These are phyloP conservation scores for Kwoniella europaea DNA, from an alignment of 768 basidiomycete genomes.

Conservation along the genomic window DNA sequence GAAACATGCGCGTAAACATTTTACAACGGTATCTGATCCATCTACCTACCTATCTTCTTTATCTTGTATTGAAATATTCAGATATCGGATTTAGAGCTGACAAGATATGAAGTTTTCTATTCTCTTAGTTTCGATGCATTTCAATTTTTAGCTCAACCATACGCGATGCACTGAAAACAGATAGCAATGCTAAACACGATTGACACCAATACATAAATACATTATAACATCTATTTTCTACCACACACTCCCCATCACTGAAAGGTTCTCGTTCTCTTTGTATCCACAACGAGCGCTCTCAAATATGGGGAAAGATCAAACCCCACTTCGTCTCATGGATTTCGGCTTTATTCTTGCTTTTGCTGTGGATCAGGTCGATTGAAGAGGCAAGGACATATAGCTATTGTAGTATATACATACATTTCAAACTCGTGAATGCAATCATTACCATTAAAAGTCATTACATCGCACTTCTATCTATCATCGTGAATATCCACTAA, in stretches of 20 bases:
- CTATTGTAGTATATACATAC: background rate
- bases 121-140: background rate
- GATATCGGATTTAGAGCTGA: conserved; percentile 19
- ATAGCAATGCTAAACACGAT: too few relatives aligned
- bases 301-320: conserved; percentile 37
- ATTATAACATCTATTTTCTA: background rate
- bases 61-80: background rate
- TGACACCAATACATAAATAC: too few relatives aligned
- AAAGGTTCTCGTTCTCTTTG: conserved; percentile 33
- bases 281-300: conserved; percentile 35
- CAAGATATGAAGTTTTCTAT: background rate
- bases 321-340: conserved; percentile 42
- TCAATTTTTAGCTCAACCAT: too few relatives aligned
- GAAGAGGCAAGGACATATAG: conserved; percentile 34
- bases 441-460: too few relatives aligned
- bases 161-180: too few relatives aligned
- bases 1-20: conserved; percentile 48
- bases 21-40: conserved; percentile 56
- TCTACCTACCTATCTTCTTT: background rate
- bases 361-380: conserved; percentile 44
- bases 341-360: conserved; percentile 36
- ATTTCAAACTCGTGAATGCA: background rate
- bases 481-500: too few relatives aligned
- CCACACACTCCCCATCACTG: conserved; percentile 37
- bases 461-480: too few relatives aligned